These are phyloP conservation scores for Amylocarpus encephaloides DNA, from an alignment of 2,329 filamentous ascomycete species.

Conservation along the genomic window DNA sequence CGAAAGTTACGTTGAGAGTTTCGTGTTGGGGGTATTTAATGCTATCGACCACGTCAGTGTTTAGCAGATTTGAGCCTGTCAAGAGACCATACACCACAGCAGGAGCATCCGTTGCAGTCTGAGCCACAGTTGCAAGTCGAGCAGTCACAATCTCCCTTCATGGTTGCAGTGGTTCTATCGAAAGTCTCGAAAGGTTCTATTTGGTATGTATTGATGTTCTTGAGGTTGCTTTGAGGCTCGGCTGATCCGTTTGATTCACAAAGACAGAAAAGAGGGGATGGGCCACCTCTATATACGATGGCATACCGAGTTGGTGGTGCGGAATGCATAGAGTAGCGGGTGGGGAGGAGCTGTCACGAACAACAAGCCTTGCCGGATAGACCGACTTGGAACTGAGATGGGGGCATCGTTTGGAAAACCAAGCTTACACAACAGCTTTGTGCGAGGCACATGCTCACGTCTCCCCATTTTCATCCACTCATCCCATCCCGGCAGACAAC, in stretches of 20 bases:
- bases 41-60: background rate
- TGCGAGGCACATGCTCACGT: too few species aligned
- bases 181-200: background rate
- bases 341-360: too few species aligned
- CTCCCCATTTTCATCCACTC: too few species aligned
- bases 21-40: background rate
- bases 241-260: too few species aligned
- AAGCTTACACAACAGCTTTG: background rate
- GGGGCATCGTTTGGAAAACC: background rate
- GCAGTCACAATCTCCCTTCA: conserved; percentile 4
- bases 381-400: too few species aligned
- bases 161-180: background rate
- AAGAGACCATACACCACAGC: conserved; percentile 1
- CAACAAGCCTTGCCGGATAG: too few species aligned
- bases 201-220: background rate
- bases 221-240: background rate
- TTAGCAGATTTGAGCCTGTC: background rate
- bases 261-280: too few species aligned
- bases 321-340: too few species aligned
- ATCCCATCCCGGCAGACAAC: too few species aligned
- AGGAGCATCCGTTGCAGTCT: conserved; percentile 1
- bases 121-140: conserved; percentile 2
- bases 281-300: too few species aligned
- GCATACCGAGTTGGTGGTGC: too few species aligned
- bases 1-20: background rate